These are phyloP conservation scores for Lycium barbarum DNA, from an alignment of 257 asterid species.

Conservation along the genomic window DNA sequence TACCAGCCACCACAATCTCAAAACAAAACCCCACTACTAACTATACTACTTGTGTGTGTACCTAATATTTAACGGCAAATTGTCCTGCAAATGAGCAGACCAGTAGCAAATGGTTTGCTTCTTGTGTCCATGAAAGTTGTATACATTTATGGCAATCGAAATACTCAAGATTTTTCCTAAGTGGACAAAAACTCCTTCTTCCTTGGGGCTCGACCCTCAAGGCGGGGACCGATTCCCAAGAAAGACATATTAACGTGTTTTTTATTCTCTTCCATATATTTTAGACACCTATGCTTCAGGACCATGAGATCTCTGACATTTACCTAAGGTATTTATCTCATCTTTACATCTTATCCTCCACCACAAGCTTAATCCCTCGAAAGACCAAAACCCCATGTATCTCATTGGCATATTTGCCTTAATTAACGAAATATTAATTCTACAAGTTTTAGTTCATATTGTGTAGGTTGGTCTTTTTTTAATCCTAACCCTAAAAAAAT, in stretches of 20 bases:
- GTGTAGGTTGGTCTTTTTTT: too few relatives aligned
- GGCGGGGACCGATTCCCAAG: constrained; percentile 54
- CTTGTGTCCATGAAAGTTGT: neutral
- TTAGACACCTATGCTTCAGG: constrained; percentile 37
- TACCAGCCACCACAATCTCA: neutral
- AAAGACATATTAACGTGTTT: constrained; percentile 36
- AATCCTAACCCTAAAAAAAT: too few relatives aligned
- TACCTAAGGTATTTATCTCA: neutral
- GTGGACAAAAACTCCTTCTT: neutral
- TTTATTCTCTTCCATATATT: constrained; percentile 21
- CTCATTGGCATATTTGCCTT: neutral
- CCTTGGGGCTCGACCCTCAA: constrained; percentile 54
- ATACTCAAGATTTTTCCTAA: neutral
- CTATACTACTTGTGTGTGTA: constrained; percentile 37
- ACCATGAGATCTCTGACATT: constrained; percentile 33
- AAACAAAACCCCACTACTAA: neutral
- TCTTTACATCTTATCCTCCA: constrained; percentile 12
- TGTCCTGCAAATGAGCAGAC: constrained; percentile 24
- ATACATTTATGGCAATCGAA: neutral
- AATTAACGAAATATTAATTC: too few relatives aligned
- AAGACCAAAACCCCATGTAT: neutral
- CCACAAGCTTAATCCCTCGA: neutral
- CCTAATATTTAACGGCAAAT: constrained; percentile 26
- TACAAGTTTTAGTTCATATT: too few relatives aligned
- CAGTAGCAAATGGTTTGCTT: neutral